Evolutionary conservation across 192 early-diverging fungal genomes (phyloP), one percentile per base, ranked within the genome.

Genomic region (Backusella parvicylindrica): DNA sequence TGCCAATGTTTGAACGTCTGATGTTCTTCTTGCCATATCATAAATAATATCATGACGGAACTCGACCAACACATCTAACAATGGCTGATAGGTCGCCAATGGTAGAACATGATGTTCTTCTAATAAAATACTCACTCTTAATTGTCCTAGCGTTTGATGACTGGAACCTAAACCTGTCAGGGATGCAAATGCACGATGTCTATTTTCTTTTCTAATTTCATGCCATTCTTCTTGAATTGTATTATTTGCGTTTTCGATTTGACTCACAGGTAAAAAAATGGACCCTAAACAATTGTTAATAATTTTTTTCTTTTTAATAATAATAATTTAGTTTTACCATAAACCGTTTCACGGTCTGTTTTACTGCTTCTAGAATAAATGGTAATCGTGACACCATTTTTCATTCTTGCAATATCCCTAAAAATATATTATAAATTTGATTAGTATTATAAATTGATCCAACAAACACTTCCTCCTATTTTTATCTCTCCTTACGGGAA

Each of bases 1-100:
- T 8, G 81, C 74, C 30, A 86, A 81, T 2, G 74, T 67, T 50
- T 86, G 83, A 6, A 86, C 41, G 41, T 86, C 79, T 5, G 74
- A 70, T 3, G 78, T 77, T 0, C 70, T 49, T 43, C 69, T 68
- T 11, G 85, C 85, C 8, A 86, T 79, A 11, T 74, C 78, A 28
- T 81, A 79, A 5, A 84, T 81, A 5, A 79, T 77, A 75, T 84
- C 79, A 49, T 83, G 82, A 28, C 84, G 76, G 56, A 84, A 84
- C 40, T 82, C 72, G 5, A 72, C 36, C 50, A 86, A 68, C n/a
- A 86, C 85, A 11, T 84, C 81, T 43, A 84, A 32, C 26, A 86
- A 18, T 6, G 74, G 76, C 7, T 76, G 47, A 35, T 86, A 86
- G 11, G 73, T 76, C n/a, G 9, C 69, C 1, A 81, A 60, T 0